phyloP scores from a whole-genome alignment of 2,329 filamentous ascomycete species.

The Cercospora janseana region DNA sequence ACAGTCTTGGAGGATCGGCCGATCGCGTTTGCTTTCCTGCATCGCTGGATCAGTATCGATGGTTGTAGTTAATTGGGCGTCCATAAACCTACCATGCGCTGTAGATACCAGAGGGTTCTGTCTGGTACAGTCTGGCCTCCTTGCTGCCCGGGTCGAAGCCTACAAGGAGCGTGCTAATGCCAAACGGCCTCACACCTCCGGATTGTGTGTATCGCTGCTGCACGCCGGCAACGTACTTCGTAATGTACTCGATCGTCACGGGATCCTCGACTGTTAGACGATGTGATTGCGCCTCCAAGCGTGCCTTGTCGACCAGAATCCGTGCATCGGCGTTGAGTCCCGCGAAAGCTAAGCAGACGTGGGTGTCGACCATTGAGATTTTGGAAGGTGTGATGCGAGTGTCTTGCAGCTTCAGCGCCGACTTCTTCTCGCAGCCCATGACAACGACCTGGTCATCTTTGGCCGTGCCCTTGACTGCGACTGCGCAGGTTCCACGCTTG shows the following conservation, averaged over 20 bases:
- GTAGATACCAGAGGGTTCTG: conserved; percentile 98
- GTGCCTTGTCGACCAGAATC: conserved; percentile 96
- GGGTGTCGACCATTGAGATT: conserved; percentile 92
- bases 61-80: not conserved
- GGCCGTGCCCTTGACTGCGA: conserved; percentile 91
- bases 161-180: conserved; percentile 95
- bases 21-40: conserved; percentile 98
- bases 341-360: conserved; percentile 95
- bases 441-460: conserved; percentile 66
- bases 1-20: conserved; percentile 98
- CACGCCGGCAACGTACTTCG: conserved; percentile 95
- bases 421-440: conserved; percentile 96
- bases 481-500: conserved; percentile 98
- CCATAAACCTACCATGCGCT: conserved; percentile 78
- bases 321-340: conserved; percentile 96
- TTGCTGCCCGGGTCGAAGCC: conserved; percentile 96
- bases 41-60: conserved; percentile 15
- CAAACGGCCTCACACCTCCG: conserved; percentile 96
- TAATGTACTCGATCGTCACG: conserved; percentile 98
- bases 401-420: conserved; percentile 98
- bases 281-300: conserved; percentile 95
- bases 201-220: conserved; percentile 99
- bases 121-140: conserved; percentile 90
- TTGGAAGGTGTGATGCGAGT: conserved; percentile 98
- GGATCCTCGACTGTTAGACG: conserved; percentile 96